Base-by-base conservation (phyloP, 1,284 basidiomycete species). In the Rhodotorula sp. region DNA sequence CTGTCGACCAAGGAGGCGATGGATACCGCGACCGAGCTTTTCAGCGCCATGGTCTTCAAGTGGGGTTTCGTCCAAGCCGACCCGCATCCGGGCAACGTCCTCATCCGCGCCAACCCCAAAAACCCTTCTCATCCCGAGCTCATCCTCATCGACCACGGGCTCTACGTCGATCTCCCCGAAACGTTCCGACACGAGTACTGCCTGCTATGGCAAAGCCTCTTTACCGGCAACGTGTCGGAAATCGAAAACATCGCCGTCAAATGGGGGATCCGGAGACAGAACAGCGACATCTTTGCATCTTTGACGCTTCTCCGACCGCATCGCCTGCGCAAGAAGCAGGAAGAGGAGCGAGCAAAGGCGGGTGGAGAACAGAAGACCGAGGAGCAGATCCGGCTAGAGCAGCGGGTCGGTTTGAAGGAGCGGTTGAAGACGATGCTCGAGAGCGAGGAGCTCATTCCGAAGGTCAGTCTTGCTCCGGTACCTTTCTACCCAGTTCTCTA, bases 81-180 rank as follows among this genome's bases (percentile, higher is more conserved):
- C 53, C 68, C 64, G 17, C 68, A 71, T 54, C 53, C 53, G 26
- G 53, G 91, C 3, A 94, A 95, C 81, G 84, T 95, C 70, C 86
- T 95, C 76, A 85, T 94, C 46, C 87, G 92, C 12, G 88, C 88
- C 0, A 84, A 88, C 66, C 91, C 92, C 0, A 76, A 79, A 1
- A 82, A 85, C 45, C 85, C 85, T 1, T 81, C 79, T 18, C 81
- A 83, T n/a, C 87, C 90, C 0, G 90, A 95, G 78, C 84, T 95
- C 56, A 92, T 83, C 44, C 83, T 95, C 17, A 86, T 95, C 73
- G 93, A 95, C 78, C 93, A 95, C 78, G 93, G 93, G 0, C 82
- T 95, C 26, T 95, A 79, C 61, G 71, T 79, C 62, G 59, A 67
- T n/a, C 67, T 79, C 20, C 56, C 76, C 18, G 75, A 77, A 4